Conservation (phyloP, 768 basidiomycete genomes). For the Suillus clintonianus region DNA sequence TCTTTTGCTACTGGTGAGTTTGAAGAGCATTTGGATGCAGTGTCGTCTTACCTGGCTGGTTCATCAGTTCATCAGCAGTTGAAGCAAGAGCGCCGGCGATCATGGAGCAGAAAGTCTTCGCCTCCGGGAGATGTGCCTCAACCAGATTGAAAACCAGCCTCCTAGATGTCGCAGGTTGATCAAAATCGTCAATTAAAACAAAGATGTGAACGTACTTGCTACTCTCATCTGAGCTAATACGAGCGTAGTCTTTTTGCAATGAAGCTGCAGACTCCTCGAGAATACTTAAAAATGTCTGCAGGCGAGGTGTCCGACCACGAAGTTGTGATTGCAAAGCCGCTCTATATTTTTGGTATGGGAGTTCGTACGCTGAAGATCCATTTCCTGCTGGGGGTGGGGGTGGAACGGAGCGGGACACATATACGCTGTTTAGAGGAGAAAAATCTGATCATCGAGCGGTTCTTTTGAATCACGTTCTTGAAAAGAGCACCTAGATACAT, state of each 20-base stretch:
- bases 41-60: slow-evolving; percentile 36
- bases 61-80: slow-evolving; percentile 31
- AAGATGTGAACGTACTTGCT: slow-evolving; percentile 40
- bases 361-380: slow-evolving; percentile 36
- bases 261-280: slow-evolving; percentile 62
- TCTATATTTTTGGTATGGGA: slow-evolving; percentile 64
- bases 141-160: slow-evolving; percentile 44
- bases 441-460: slow-evolving; percentile 39
- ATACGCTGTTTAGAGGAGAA: slow-evolving; percentile 57
- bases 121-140: slow-evolving; percentile 50
- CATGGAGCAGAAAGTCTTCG: slow-evolving; percentile 45
- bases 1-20: slow-evolving; percentile 14
- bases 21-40: neutral
- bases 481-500: neutral
- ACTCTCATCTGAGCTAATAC: slow-evolving; percentile 42
- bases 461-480: neutral
- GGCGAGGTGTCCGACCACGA: slow-evolving; percentile 59
- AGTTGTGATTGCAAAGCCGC: slow-evolving; percentile 61
- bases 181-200: neutral
- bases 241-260: slow-evolving; percentile 60
- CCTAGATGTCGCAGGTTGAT: slow-evolving; percentile 29
- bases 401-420: slow-evolving; percentile 52
- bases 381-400: slow-evolving; percentile 41
- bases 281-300: slow-evolving; percentile 57
- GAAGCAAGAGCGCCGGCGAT: slow-evolving; percentile 45